Base-by-base conservation (phyloP, 2,329 filamentous ascomycete genomes). In the Fusarium aywerte region DNA sequence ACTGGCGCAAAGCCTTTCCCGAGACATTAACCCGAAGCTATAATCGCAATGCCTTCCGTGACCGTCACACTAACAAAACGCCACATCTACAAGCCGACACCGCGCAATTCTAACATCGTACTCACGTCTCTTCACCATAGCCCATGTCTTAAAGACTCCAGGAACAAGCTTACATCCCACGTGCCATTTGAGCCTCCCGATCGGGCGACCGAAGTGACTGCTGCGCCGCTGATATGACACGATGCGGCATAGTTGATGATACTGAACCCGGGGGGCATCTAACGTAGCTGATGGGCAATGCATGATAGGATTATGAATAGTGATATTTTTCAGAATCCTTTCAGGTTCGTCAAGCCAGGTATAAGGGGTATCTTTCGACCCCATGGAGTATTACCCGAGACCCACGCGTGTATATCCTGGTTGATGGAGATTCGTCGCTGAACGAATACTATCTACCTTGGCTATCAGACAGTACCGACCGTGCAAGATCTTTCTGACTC, bases 131-230 rank as follows among this genome's bases (percentile, higher is more conserved):
- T n/a, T n/a, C n/a, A n/a, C n/a, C n/a, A n/a, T n/a, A n/a, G n/a
- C n/a, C 56, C 21, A 29, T 48, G 50, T 40, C 47, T 44, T 44
- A 27, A 18, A 57, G 23, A 36, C 57, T 49, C 56, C 49, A 57
- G 33, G 42, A 27, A 48, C 54, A 33, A 31, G 12, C 39, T 20
- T 27, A 5, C 35, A 48, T 64, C 60, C 62, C 69, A 71, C 69
- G 69, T 72, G 68, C 18, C 29, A 29, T 44, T 18, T 25, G 36
- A 58, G 44, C 38, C 59, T 39, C 69, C 67, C 48, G 58, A 72
- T 72, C 56, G 44, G 51, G 67, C 56, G 64, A 72, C 69, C 69
- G 69, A 71, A 60, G 33, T 40, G 33, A 18, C 27, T 51, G 45
- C 39, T 58, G 21, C 29, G 42, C 65, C 45, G 42, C 29, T 39